These are phyloP conservation scores for Cryphonectria carpinicola DNA, from an alignment of 2,329 filamentous ascomycete species.

Conservation along the genomic window DNA sequence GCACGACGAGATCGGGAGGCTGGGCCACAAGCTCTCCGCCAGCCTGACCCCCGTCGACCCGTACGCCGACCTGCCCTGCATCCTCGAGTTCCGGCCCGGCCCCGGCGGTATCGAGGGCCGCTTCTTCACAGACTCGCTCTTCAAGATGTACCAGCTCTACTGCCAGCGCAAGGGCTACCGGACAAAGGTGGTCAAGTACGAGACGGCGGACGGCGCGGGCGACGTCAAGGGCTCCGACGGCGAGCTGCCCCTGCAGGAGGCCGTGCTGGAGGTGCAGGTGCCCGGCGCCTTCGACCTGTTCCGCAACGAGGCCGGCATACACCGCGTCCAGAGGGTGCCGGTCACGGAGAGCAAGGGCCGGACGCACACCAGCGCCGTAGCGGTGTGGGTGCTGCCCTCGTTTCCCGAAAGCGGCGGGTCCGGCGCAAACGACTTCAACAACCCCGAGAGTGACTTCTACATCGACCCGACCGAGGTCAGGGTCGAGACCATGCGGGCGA, in stretches of 20 bases:
- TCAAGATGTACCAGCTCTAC: constrained; percentile 87
- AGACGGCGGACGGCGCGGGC: constrained; percentile 69
- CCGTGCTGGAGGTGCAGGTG: constrained; percentile 80
- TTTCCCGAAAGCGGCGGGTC: constrained; percentile 64
- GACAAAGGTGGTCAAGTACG: constrained; percentile 75
- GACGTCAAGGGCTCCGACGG: constrained; percentile 55
- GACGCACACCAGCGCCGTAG: constrained; percentile 90
- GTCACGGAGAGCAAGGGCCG: constrained; percentile 89
- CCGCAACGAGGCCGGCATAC: constrained; percentile 88
- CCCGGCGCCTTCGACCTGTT: constrained; percentile 80
- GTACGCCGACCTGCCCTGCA: constrained; percentile 85
- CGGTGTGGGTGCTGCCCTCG: constrained; percentile 88
- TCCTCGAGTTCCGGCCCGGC: constrained; percentile 89
- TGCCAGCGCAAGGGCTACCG: constrained; percentile 72
- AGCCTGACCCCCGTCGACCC: constrained; percentile 86
- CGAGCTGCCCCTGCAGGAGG: constrained; percentile 79
- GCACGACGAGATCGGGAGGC: constrained; percentile 59
- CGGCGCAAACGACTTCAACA: constrained; percentile 64
- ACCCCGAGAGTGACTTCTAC: constrained; percentile 91
- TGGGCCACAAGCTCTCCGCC: constrained; percentile 71
- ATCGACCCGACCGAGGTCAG: constrained; percentile 82
- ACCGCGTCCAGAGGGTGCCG: constrained; percentile 91
- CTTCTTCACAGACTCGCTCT: constrained; percentile 83
- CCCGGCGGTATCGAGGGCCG: constrained; percentile 90
- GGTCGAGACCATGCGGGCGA: constrained; percentile 86